Conservation (phyloP, 2,329 filamentous ascomycete genomes). For the Cucurbitaria berberidis region DNA sequence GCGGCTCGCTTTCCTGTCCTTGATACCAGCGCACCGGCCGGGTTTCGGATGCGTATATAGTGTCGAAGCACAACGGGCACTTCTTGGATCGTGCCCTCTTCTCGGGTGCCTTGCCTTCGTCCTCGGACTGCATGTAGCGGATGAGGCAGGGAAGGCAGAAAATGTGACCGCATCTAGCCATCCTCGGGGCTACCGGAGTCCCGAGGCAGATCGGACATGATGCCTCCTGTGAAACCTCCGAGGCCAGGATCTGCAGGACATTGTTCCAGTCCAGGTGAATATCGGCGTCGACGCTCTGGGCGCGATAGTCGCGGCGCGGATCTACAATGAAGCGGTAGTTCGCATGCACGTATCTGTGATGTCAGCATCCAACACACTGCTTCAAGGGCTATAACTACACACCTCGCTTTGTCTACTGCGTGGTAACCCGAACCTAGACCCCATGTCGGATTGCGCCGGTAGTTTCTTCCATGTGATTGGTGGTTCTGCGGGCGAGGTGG, state of each 20-base stretch:
- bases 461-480: constrained; percentile 57
- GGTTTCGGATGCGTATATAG: constrained; percentile 88
- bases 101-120: constrained; percentile 65
- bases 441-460: constrained; percentile 77
- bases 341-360: constrained; percentile 78
- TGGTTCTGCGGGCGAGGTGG: constrained; percentile 73
- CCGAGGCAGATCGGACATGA: constrained; percentile 96
- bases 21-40: constrained; percentile 89
- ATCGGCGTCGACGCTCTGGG: constrained; percentile 85
- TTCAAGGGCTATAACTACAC: constrained; percentile 25
- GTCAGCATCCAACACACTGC: not conserved
- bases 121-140: constrained; percentile 89
- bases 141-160: constrained; percentile 94
- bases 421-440: constrained; percentile 89
- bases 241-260: constrained; percentile 90
- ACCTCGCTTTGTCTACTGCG: constrained; percentile 87
- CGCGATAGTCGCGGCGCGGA: constrained; percentile 77
- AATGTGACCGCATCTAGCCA: constrained; percentile 97
- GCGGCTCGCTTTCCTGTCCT: constrained; percentile 82
- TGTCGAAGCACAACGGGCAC: constrained; percentile 94
- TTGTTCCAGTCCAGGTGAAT: constrained; percentile 88
- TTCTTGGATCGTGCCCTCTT: constrained; percentile 87
- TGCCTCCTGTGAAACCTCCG: constrained; percentile 82
- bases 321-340: constrained; percentile 98
- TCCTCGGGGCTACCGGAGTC: constrained; percentile 88